Evolutionary conservation across 2,329 filamentous ascomycete genomes (phyloP), one percentile per base, ranked within the genome.

Genomic region (Davidsoniella neocaledoniae): DNA sequence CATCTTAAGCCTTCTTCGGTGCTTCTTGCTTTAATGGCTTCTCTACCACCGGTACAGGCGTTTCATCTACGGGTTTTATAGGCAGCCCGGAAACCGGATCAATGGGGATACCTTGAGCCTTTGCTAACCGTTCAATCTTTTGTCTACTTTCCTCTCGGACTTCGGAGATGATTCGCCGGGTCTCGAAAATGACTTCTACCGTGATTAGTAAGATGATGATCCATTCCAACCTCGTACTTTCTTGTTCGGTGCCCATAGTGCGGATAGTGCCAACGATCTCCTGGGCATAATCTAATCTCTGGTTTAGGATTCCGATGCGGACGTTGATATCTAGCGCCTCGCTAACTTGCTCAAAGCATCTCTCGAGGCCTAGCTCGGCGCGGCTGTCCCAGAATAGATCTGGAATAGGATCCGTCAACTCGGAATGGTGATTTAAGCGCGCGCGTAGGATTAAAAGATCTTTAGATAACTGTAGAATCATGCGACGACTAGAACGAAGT

Each of bases 241-340:
- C 87, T 62, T 86, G 86, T 69, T 96, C 88, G 61, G 84, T 93
- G 50, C 93, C 72, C 61, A 88, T 80, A 63, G 95, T 86, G 52
- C 91, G 73, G 54, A 96, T 67, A 14, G 96, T 88, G 48, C 73
- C 85, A 5, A 91, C 87, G 62, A 95, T 95, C 63, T 96, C 90
- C 60, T 91, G 85, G 1, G 90, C 91, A 62, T 98, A 96, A 60
- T 94, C 90, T 77, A 98, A 93, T 68, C 94, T 94, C 67, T 94
- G 86, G 63, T 98, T 98, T 57, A 96, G 67, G 16, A 86, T 80
- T 58, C 84, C 85, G 66, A 96, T 96, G 46, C 91, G 76, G 23
- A 91, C 85, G 33, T 85, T 84, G 21, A 96, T 88, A 63, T 96
- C 91, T 36, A 98, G 73, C 0, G 87, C 86, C 49, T 81, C 78